These are phyloP conservation scores for Candida multigemmis DNA, from an alignment of 805 yeast genomes.

Conservation along the genomic window DNA sequence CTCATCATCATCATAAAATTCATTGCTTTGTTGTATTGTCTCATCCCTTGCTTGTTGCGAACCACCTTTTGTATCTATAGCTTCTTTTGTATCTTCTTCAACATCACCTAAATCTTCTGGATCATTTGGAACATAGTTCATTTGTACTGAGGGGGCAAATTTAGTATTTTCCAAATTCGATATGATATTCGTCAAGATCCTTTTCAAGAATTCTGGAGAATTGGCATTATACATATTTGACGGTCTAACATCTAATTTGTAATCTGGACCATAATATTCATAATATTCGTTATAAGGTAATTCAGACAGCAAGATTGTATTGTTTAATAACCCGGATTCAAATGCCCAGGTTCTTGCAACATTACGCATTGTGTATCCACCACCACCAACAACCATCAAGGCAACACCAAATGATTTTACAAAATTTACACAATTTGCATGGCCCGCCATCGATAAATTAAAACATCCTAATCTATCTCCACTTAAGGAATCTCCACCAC, in stretches of 20 bases:
- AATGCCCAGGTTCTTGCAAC: constrained; percentile 94
- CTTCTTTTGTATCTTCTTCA: constrained; percentile 72
- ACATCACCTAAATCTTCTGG: constrained; percentile 81
- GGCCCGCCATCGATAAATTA: constrained; percentile 87
- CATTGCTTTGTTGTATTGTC: constrained; percentile 61
- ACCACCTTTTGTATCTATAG: constrained; percentile 88
- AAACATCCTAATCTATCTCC: constrained; percentile 96
- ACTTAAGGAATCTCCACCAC: constrained; percentile 96
- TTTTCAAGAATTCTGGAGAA: constrained; percentile 83
- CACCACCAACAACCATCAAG: constrained; percentile 92
- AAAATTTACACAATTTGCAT: constrained; percentile 90
- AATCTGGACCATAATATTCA: constrained; percentile 96
- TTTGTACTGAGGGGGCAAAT: constrained; percentile 95
- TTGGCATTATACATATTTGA: constrained; percentile 96
- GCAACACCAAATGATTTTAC: constrained; percentile 84
- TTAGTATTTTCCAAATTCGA: constrained; percentile 80
- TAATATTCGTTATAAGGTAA: constrained; percentile 93
- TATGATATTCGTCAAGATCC: constrained; percentile 68
- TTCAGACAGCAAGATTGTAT: constrained; percentile 65
- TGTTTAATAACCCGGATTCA: constrained; percentile 83
- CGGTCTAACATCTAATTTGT: constrained; percentile 88
- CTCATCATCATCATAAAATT: constrained; percentile 64
- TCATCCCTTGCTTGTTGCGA: constrained; percentile 78
- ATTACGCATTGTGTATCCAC: constrained; percentile 96
- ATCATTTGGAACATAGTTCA: constrained; percentile 83